phyloP scores from a whole-genome alignment of 768 basidiomycete genomes.

The Tricholoma bakamatsutake region DNA sequence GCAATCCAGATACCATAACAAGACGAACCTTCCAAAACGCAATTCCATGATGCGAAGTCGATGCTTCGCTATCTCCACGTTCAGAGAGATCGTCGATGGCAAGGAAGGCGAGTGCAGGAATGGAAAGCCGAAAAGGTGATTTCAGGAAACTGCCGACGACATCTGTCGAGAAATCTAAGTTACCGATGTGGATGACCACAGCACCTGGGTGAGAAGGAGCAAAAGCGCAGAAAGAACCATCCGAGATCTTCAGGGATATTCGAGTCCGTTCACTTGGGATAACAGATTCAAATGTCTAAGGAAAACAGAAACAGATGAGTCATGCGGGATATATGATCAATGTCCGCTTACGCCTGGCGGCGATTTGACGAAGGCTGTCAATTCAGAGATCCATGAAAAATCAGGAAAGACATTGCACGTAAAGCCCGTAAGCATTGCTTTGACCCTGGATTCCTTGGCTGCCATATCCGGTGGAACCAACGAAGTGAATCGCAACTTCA shows the following conservation, averaged over 20 bases:
- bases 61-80: slow-evolving; percentile 17
- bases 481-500: slow-evolving; percentile 68
- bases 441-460: slow-evolving; percentile 76
- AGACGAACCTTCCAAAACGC: slow-evolving; percentile 63
- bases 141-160: slow-evolving; percentile 63
- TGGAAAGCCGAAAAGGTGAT: slow-evolving; percentile 41
- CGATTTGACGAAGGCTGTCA: slow-evolving; percentile 64
- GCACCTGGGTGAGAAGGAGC: slow-evolving; percentile 59
- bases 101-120: slow-evolving; percentile 45
- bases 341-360: slow-evolving; percentile 76
- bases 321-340: background rate
- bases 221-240: slow-evolving; percentile 59
- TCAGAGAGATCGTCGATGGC: slow-evolving; percentile 29
- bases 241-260: slow-evolving; percentile 56
- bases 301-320: background rate
- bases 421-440: slow-evolving; percentile 56
- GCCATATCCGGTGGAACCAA: slow-evolving; percentile 49
- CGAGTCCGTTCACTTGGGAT: slow-evolving; percentile 84
- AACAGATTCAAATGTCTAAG: slow-evolving; percentile 83
- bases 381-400: slow-evolving; percentile 53
- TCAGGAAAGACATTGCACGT: slow-evolving; percentile 60
- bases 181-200: slow-evolving; percentile 59
- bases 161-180: slow-evolving; percentile 65
- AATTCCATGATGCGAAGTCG: slow-evolving; percentile 27
- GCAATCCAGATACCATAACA: background rate